Percentiles rank a stretch among this genome's conserved stretches.
Evolutionary conservation across 2,329 filamentous ascomycete species (phyloP).

Genomic region (Penicillium sp.): DNA sequence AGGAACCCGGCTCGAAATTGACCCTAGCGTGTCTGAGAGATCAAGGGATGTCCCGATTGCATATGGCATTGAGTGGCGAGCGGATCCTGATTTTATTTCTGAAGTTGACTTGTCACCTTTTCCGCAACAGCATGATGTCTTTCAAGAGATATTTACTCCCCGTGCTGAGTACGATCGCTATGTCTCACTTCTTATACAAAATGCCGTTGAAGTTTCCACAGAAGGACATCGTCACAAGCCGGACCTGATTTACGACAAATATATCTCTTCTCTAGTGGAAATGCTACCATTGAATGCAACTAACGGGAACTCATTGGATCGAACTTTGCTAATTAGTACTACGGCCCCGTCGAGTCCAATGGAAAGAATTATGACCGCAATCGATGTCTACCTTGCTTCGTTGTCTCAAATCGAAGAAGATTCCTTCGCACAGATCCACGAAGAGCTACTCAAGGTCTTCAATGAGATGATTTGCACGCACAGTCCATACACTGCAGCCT

Average conservation of each 20-base stretch:
- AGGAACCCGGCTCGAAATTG: constrained; percentile 15
- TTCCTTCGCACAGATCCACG: not conserved
- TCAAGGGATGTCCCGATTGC: constrained; percentile 8
- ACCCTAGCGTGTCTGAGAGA: not conserved
- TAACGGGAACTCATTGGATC: not conserved
- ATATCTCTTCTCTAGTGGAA: constrained; percentile 3
- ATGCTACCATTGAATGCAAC: not conserved
- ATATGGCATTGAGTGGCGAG: constrained; percentile 26
- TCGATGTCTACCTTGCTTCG: constrained; percentile 16
- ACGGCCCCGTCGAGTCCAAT: not conserved
- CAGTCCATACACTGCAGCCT: constrained; percentile 10
- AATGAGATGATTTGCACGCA: constrained; percentile 2
- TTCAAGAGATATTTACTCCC: not conserved
- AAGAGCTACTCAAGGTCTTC: constrained; percentile 1
- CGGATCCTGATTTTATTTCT: constrained; percentile 21
- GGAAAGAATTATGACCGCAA: constrained; percentile 9
- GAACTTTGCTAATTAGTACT: not conserved
- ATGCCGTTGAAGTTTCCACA: not conserved
- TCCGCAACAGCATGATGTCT: not conserved
- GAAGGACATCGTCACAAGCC: not conserved
- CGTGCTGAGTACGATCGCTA: not conserved
- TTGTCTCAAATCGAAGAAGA: constrained; percentile 7
- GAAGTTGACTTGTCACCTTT: not conserved
- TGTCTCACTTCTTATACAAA: constrained; percentile 4
- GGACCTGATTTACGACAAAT: constrained; percentile 4